Evolutionary conservation across 164 flowering plant species (phyloP).

Genomic region (Vitis labrusca): DNA sequence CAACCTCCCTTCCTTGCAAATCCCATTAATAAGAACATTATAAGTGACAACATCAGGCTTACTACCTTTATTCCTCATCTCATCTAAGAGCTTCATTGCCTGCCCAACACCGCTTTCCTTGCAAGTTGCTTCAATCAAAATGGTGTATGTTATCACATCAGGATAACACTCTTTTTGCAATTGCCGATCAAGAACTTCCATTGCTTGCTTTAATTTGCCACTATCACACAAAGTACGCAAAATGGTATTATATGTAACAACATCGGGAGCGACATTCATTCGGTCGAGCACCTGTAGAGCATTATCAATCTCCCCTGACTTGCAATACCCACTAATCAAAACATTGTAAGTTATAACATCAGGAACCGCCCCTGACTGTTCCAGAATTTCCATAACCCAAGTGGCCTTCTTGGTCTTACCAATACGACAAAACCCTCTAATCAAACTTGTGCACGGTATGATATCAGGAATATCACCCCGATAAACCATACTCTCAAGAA

Average conservation of each 20-base stretch:
- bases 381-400: constrained; percentile 65
- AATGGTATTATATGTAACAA: constrained; percentile 85
- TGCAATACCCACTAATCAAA: constrained; percentile 81
- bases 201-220: constrained; percentile 72
- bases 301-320: constrained; percentile 67
- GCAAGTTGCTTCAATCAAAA: constrained; percentile 89
- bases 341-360: constrained; percentile 89
- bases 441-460: constrained; percentile 66
- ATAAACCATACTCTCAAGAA: constrained; percentile 59
- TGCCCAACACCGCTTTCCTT: constrained; percentile 76
- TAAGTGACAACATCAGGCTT: constrained; percentile 88
- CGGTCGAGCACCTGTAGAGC: constrained; percentile 63
- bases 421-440: constrained; percentile 63
- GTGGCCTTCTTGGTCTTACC: constrained; percentile 69
- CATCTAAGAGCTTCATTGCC: constrained; percentile 89
- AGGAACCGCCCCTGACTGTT: constrained; percentile 76
- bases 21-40: constrained; percentile 85
- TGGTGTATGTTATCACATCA: constrained; percentile 81
- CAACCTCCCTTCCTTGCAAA: constrained; percentile 85
- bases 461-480: constrained; percentile 72
- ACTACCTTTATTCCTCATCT: constrained; percentile 82
- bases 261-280: constrained; percentile 80
- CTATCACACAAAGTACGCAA: constrained; percentile 64
- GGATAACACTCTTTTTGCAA: constrained; percentile 67
- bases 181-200: constrained; percentile 63